Evolutionary conservation across 164 flowering plant species (phyloP), one percentile per base, ranked within the genome.

Genomic region (Vitis rotundifolia): DNA sequence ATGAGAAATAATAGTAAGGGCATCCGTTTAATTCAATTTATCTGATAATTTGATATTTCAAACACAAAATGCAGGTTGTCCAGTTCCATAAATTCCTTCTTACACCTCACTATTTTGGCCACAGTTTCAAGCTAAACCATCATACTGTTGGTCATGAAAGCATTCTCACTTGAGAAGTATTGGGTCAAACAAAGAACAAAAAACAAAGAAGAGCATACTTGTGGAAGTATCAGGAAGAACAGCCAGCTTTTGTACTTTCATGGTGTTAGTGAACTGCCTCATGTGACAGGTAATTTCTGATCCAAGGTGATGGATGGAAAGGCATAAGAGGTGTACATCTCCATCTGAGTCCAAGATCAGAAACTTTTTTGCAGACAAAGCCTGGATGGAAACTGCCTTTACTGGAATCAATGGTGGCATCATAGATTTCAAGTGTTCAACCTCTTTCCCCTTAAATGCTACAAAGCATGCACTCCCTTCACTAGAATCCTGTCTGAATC

Each of bases 261-360:
- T 82, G 67, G 75, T 37, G 48, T 74, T 82, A 74, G 82, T 73
- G 65, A 93, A 74, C 48, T 75, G 88, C 80, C 77, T 82, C 86
- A 89, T 75, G 58, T 69, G 68, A 63, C 76, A 78, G 56, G 75
- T 63, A 11, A 76, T 58, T 64, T 80, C 84, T 48, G 84, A 66
- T 59, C 87, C 91, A 71, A 29, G 54, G 47, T 63, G 54, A 69
- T 79, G 44, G 49, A 52, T 78, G 19, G 80, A 75, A 50, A 88
- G 61, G 67, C 69, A 47, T 78, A 91, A 69, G 51, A 87, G 74
- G 71, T 87, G 91, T 16, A 94, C 48, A 68, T 86, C 82, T 71
- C 97, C 97, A 77, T 52, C 71, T 19, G 96, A 89, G 70, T 91
- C 96, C 81, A 94, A 75, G 59, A 94, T 73, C 70, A 94, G 53